Conservation (phyloP, 2,329 filamentous ascomycete genomes). For the Ceratocystis harringtonii region DNA sequence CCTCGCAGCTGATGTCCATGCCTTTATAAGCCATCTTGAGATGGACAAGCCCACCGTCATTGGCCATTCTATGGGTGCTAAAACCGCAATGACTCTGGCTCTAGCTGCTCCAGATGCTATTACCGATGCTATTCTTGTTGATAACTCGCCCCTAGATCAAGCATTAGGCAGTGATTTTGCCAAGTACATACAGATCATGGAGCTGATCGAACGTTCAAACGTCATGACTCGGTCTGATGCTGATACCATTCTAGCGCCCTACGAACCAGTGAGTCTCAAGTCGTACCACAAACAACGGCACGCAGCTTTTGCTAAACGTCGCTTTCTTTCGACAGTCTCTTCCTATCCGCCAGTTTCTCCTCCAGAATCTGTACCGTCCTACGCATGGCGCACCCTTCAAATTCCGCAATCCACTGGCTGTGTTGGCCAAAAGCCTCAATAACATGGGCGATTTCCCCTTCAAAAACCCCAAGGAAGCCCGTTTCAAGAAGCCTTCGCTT, state of each 20-base stretch:
- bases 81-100: conserved; percentile 78
- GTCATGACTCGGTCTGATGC: conserved; percentile 61
- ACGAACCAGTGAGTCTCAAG: conserved; percentile 43
- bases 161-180: conserved; percentile 59
- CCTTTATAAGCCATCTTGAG: conserved; percentile 58
- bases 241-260: conserved; percentile 59
- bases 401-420: conserved; percentile 67
- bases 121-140: conserved; percentile 62
- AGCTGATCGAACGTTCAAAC: conserved; percentile 53
- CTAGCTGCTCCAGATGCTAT: conserved; percentile 54
- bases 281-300: background rate
- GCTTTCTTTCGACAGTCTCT: conserved; percentile 35
- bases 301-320: background rate
- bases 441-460: conserved; percentile 83
- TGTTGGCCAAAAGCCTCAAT: conserved; percentile 51
- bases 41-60: conserved; percentile 63
- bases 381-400: conserved; percentile 38
- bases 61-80: conserved; percentile 94
- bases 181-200: conserved; percentile 74
- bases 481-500: conserved; percentile 64
- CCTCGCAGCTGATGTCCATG: conserved; percentile 70
- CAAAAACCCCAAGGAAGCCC: conserved; percentile 48
- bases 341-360: conserved; percentile 74
- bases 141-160: conserved; percentile 81
- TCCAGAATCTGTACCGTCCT: conserved; percentile 63